These are phyloP conservation scores for Aspergillus sp. DNA, from an alignment of 2,329 filamentous ascomycete genomes.

Conservation along the genomic window DNA sequence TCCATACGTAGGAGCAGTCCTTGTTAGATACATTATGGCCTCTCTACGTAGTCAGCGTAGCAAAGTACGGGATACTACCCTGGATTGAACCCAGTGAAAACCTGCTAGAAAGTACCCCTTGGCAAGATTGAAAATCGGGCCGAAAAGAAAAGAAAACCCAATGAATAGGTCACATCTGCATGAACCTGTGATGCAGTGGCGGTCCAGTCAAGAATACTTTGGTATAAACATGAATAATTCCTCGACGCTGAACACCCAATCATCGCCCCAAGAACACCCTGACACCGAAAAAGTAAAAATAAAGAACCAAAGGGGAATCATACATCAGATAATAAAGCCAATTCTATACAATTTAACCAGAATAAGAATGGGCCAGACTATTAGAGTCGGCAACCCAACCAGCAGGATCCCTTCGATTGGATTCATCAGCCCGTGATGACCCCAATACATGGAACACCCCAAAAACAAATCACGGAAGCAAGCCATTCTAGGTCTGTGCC, in stretches of 20 bases:
- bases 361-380: conserved; percentile 4
- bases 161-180: conserved; percentile 2
- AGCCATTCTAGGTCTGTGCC: conserved; percentile 7
- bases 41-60: not conserved
- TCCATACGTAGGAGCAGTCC: no score
- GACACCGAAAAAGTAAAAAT: conserved; percentile 1
- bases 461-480: conserved; percentile 7
- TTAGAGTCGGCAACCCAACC: conserved; percentile 4
- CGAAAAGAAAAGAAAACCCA: not conserved
- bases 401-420: conserved; percentile 8
- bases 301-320: conserved; percentile 13
- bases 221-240: conserved; percentile 3
- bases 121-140: not conserved
- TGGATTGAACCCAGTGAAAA: not conserved
- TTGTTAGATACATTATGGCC: no score
- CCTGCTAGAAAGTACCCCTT: not conserved
- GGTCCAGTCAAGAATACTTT: conserved; percentile 1
- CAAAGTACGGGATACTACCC: no score
- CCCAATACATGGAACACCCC: conserved; percentile 14
- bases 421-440: conserved; percentile 15
- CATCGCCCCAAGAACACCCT: not conserved
- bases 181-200: conserved; percentile 7
- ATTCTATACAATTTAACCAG: conserved; percentile 12
- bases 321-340: conserved; percentile 11
- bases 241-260: conserved; percentile 15